phyloP scores from a whole-genome alignment of 352 stramenopile genomes.

The Thalassiosira livingstoniorum region DNA sequence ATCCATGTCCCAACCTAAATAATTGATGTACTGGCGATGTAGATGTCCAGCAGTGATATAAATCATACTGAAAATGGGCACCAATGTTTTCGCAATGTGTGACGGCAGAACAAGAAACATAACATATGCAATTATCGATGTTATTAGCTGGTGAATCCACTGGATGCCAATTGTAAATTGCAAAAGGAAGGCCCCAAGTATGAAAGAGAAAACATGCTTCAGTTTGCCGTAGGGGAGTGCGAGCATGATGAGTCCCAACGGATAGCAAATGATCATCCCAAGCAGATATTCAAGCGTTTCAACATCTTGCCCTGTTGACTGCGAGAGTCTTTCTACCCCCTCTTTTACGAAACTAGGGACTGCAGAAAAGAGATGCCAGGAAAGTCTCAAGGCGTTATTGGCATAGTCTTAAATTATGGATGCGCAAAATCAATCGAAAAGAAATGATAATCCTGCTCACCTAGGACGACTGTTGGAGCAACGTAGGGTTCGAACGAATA shows the following conservation, averaged over 20 bases:
- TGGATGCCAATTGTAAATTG: constrained; percentile 92
- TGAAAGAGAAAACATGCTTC: constrained; percentile 93
- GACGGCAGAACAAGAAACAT: constrained; percentile 86
- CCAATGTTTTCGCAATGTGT: constrained; percentile 84
- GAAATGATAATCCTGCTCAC: constrained; percentile 62
- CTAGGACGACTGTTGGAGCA: constrained; percentile 79
- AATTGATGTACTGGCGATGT: constrained; percentile 95
- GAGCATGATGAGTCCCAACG: constrained; percentile 91
- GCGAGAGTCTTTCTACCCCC: constrained; percentile 63
- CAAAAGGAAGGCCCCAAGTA: constrained; percentile 91
- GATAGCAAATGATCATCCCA: constrained; percentile 93
- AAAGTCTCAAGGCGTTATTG: neutral
- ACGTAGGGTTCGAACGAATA: constrained; percentile 76
- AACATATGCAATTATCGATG: constrained; percentile 90
- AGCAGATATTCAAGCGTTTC: constrained; percentile 89
- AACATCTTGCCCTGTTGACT: constrained; percentile 81
- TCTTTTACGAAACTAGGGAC: constrained; percentile 76
- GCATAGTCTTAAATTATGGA: too few species aligned
- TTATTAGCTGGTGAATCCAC: constrained; percentile 95
- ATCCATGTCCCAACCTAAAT: constrained; percentile 89
- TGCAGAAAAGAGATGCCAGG: constrained; percentile 50
- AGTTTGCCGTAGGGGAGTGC: constrained; percentile 87
- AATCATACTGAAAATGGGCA: constrained; percentile 94
- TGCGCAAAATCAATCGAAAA: too few species aligned
- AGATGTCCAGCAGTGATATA: constrained; percentile 93